A percentile compares a stretch with the other conserved stretches of the same genome.
Conservation (phyloP, 2,329 filamentous ascomycete species). For the Beauveria bassiana region DNA sequence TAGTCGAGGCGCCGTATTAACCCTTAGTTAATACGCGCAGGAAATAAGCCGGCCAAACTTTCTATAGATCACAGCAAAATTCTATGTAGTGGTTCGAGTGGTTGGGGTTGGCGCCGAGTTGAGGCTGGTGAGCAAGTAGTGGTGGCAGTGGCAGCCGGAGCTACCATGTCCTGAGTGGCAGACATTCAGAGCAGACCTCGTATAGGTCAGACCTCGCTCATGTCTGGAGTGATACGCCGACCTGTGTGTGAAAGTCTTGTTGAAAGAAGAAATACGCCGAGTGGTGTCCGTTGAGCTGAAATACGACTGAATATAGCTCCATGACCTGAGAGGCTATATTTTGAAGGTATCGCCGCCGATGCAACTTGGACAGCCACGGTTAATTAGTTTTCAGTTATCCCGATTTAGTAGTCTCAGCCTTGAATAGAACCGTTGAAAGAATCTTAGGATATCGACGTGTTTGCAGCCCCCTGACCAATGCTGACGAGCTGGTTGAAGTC, state of each 20-base stretch:
- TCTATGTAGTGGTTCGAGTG: too few relatives aligned
- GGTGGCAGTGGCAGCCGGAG: too few relatives aligned
- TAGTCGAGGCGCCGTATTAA: too few relatives aligned
- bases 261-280: too few relatives aligned
- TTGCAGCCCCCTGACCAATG: not conserved
- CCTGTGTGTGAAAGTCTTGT: too few relatives aligned
- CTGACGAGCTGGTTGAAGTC: constrained; percentile 1
- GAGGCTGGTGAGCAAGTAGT: not conserved
- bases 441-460: not conserved
- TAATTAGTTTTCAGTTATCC: not conserved
- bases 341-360: too few relatives aligned
- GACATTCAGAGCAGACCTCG: not conserved
- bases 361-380: not conserved
- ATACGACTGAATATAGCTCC: not conserved
- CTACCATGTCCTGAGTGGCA: not conserved
- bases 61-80: too few relatives aligned
- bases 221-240: not conserved
- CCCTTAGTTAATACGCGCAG: too few relatives aligned
- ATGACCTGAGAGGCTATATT: too few relatives aligned
- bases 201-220: not conserved
- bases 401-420: not conserved
- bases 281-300: too few relatives aligned
- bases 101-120: not conserved
- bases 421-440: not conserved
- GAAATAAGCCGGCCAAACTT: too few relatives aligned